A percentile compares a stretch with the other conserved stretches of the same genome.
These are phyloP conservation scores for Agaricales sp. DNA, from an alignment of 1,284 basidiomycete species.

Conservation along the genomic window DNA sequence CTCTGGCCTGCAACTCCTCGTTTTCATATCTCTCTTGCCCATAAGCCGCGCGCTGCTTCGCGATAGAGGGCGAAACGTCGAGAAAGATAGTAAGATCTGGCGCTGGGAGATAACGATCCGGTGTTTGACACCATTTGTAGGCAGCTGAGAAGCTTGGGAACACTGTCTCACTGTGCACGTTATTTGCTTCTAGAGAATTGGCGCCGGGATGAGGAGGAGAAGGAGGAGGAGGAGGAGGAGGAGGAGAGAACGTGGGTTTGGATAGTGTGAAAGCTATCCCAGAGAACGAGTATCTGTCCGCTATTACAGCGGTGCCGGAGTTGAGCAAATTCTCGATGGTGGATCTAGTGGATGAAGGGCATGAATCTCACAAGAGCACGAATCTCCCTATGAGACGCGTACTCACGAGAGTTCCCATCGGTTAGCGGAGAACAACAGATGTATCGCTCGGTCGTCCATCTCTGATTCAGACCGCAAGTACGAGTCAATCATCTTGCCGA, in stretches of 20 bases:
- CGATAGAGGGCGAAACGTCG: conserved; percentile 67
- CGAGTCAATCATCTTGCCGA: conserved; percentile 89
- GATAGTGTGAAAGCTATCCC: conserved; percentile 91
- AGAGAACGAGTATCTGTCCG: conserved; percentile 95
- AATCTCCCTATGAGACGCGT: neutral
- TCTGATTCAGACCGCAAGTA: conserved; percentile 83
- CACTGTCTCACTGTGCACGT: neutral
- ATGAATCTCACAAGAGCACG: too few species aligned
- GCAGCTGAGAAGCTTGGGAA: conserved; percentile 11
- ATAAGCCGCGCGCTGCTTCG: conserved; percentile 70
- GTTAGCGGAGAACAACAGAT: conserved; percentile 94
- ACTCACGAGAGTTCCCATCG: conserved; percentile 90
- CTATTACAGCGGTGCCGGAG: conserved; percentile 68
- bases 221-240: neutral
- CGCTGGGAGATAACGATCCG: conserved; percentile 79
- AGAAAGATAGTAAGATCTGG: conserved; percentile 90
- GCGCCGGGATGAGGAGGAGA: too few species aligned
- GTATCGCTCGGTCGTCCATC: conserved; percentile 86
- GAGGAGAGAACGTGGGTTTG: conserved; percentile 39
- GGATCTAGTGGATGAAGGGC: too few species aligned
- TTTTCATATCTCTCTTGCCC: conserved; percentile 88
- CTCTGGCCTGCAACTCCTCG: conserved; percentile 63
- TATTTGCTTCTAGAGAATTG: neutral
- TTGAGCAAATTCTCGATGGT: conserved; percentile 53
- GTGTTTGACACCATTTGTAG: conserved; percentile 75